Conservation (phyloP, 345 rosid species). For the Camelina neglecta region DNA sequence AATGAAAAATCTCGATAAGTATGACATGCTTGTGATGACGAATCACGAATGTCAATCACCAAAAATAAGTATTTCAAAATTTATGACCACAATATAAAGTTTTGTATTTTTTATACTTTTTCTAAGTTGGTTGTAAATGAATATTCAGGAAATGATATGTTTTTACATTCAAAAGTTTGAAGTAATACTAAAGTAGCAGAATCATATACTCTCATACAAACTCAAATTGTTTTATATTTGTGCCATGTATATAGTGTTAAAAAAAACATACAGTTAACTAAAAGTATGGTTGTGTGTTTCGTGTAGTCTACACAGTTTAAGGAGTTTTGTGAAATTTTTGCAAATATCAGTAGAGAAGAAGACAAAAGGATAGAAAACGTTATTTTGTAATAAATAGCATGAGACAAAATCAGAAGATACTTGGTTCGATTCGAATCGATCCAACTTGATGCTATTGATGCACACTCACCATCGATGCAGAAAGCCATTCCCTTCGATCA, state of each 20-base stretch:
- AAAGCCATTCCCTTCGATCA: conserved; percentile 26
- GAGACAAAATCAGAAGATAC: conserved; percentile 14
- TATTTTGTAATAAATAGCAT: conserved; percentile 4
- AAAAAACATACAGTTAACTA: background rate
- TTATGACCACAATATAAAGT: background rate
- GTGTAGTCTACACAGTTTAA: background rate
- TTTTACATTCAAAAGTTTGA: background rate
- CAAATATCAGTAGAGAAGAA: background rate
- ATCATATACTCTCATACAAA: background rate
- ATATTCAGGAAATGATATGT: background rate
- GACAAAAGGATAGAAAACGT: conserved; percentile 25
- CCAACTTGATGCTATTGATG: conserved; percentile 25
- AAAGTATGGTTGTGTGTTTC: background rate
- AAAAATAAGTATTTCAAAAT: background rate
- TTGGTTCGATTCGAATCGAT: background rate
- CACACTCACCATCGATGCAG: conserved; percentile 15
- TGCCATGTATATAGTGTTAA: background rate
- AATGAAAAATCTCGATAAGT: background rate
- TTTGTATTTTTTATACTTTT: background rate
- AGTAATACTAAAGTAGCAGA: background rate
- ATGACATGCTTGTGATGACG: background rate
- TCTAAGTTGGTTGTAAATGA: background rate
- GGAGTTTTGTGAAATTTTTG: background rate
- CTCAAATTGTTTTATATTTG: background rate
- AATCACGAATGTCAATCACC: background rate